Base-by-base conservation (phyloP, 192 early-diverging fungal species). In the Allomyces macrogynus region DNA sequence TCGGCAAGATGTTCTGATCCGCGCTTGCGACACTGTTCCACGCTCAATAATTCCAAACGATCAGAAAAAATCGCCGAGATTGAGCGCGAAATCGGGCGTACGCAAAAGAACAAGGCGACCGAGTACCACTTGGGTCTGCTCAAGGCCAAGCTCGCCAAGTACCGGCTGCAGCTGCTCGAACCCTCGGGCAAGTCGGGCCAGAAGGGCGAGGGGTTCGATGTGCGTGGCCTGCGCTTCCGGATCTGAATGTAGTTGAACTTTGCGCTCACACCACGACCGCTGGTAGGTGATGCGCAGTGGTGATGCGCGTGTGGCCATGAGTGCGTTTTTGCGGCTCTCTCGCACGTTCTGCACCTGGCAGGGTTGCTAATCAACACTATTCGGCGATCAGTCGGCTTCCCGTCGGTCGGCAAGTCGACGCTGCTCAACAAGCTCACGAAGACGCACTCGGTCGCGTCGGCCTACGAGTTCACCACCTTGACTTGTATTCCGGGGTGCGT, bases 381-480 rank as follows among this genome's bases (percentile, higher is more conserved):
- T 0, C 7, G 5, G 3, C 32, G 7, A 40, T 8, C 32, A 40
- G 32, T 62, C 72, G 89, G 93, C 25, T 99, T 99, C 75, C 95
- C 93, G 3, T 94, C 91, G 8, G 95, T 99, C 24, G 95, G 95
- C 73, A 99, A 99, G 72, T 92, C 89, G 1, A 96, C 95, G 23
- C 81, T 99, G 49, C 94, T 99, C 93, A 86, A 86, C 62, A 99
- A 96, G 73, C 70, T 99, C 69, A 95, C 95, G 1, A 93, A 93
- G 63, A 94, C 91, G 23, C 86, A 90, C 75, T 94, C 91, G 61
- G 95, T 94, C 80, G 91, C 93, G 24, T 92, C 87, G 69, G 90
- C 87, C 40, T 92, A 95, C 68, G 95, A 99, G 75, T 99, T 99
- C 79, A 99, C 95, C 63, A 99, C 95, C n/a, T 78, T 99, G 62